Evolutionary conservation across 768 basidiomycete genomes (phyloP), one percentile per base, ranked within the genome.

Genomic region (Tylopilus cervinicoccineus): DNA sequence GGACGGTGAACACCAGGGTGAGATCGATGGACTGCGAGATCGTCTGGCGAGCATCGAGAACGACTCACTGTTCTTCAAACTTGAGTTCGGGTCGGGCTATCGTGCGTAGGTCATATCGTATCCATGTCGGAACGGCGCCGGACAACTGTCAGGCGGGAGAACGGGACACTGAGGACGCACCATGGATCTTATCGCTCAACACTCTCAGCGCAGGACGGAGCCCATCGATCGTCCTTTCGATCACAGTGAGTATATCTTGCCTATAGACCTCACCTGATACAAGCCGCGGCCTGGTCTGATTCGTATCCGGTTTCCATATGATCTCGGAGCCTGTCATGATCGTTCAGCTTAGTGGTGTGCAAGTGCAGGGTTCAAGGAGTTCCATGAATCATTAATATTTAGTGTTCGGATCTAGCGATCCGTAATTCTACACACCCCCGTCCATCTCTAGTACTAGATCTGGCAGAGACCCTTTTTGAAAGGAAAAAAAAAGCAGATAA

Each of bases 151-250:
- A 26, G 13, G 26, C 24, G 9, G 12, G 6, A 11, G 12, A 22
- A n/a, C 9, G 29, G 8, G 45, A 6, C 11, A n/a, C n/a, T n/a
- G 10, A 11, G 19, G 6, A 8, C 47, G 31, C 57, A 85, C 87
- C 77, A 52, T 85, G 86, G 17, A 92, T 87, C 58, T 86, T 82
- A 26, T 86, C 65, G 59, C 86, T 89, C 17, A 91, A 67, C 29
- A 56, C 65, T 45, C 80, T 72, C 44, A 90, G 65, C 38, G 83
- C 80, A 0, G 63, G 61, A 51, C 80, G 73, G n/a, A 86, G 67
- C 20, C 64, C 70, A 39, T 72, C 61, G 27, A 89, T 75, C 46
- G 71, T 74, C 12, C 66, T 62, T 51, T 83, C 81, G 36, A 88
- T 83, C n/a, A 76, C 75, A 48, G 78, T 66, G 29, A 84, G 65